These are phyloP conservation scores for Simplicillium aogashimaense DNA, from an alignment of 2,329 filamentous ascomycete genomes.

Conservation along the genomic window DNA sequence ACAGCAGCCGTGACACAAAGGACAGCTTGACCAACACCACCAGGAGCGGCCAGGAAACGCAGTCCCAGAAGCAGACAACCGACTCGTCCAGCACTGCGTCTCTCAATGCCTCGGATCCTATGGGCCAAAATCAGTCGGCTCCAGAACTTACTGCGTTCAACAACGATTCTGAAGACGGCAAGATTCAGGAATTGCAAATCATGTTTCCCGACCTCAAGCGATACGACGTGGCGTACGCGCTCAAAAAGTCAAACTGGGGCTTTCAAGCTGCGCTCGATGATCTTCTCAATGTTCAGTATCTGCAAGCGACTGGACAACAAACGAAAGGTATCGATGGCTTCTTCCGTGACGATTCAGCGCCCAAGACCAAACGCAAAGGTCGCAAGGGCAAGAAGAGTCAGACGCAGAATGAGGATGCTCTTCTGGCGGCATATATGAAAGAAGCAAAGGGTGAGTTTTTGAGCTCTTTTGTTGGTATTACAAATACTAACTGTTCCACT, in stretches of 20 bases:
- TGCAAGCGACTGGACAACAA: constrained; percentile 55
- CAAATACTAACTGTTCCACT: neutral
- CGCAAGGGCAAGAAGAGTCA: constrained; percentile 14
- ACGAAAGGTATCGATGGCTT: constrained; percentile 79
- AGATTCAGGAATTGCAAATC: constrained; percentile 50
- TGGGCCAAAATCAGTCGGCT: constrained; percentile 13
- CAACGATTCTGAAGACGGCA: constrained; percentile 44
- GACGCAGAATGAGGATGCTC: constrained; percentile 8
- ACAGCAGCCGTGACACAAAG: constrained; percentile 11
- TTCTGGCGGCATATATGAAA: constrained; percentile 11
- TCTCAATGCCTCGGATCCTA: constrained; percentile 12
- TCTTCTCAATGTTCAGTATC: constrained; percentile 67
- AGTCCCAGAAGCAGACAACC: constrained; percentile 18
- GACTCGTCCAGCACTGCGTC: constrained; percentile 8
- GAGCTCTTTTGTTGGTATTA: neutral
- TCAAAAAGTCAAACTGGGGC: constrained; percentile 59
- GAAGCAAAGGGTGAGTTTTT: constrained; percentile 18
- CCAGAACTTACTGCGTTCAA: constrained; percentile 24
- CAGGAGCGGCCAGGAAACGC: constrained; percentile 16
- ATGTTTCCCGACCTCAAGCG: constrained; percentile 64
- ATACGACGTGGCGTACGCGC: constrained; percentile 54
- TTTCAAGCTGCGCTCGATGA: constrained; percentile 66
- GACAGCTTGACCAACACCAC: constrained; percentile 15
- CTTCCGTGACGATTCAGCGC: constrained; percentile 42
- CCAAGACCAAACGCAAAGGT: constrained; percentile 23